A percentile compares a stretch with the other conserved stretches of the same genome.
phyloP scores from a whole-genome alignment of 139 green algal genomes.

The Tetradesmus lagerheimii region DNA sequence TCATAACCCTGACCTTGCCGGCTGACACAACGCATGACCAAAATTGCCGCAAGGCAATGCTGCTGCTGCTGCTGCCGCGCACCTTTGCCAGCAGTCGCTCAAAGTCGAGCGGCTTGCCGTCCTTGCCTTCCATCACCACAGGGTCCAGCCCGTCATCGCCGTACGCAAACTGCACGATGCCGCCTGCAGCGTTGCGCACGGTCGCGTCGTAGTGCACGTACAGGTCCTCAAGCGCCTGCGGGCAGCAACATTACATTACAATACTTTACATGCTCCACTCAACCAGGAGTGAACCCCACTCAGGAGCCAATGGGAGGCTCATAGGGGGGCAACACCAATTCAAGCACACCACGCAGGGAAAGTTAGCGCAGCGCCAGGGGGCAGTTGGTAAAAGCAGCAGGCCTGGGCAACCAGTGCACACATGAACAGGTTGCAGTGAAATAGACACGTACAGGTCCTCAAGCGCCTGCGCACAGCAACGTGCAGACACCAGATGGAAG shows the following conservation, averaged over 20 bases:
- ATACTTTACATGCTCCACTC: too few relatives aligned
- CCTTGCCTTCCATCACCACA: slow-evolving; percentile 90
- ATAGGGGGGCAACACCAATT: too few relatives aligned
- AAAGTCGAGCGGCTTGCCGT: slow-evolving; percentile 81
- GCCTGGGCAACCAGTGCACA: too few relatives aligned
- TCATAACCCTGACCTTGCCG: not conserved
- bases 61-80: too few relatives aligned
- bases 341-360: not conserved
- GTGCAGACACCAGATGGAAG: too few relatives aligned
- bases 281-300: too few relatives aligned
- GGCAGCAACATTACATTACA: not conserved
- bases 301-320: too few relatives aligned
- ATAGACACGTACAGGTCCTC: slow-evolving; percentile 96
- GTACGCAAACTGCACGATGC: slow-evolving; percentile 95
- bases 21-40: not conserved
- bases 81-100: slow-evolving; percentile 65
- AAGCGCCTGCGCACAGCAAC: slow-evolving; percentile 71
- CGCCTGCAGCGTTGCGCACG: slow-evolving; percentile 89
- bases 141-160: slow-evolving; percentile 97
- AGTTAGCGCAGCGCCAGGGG: not conserved
- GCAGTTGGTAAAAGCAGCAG: too few relatives aligned
- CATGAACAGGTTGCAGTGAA: too few relatives aligned
- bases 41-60: not conserved
- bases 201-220: slow-evolving; percentile 95
- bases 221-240: slow-evolving; percentile 93